Base-by-base conservation (phyloP, 495 filamentous ascomycete species). In the Penicillium manginii region DNA sequence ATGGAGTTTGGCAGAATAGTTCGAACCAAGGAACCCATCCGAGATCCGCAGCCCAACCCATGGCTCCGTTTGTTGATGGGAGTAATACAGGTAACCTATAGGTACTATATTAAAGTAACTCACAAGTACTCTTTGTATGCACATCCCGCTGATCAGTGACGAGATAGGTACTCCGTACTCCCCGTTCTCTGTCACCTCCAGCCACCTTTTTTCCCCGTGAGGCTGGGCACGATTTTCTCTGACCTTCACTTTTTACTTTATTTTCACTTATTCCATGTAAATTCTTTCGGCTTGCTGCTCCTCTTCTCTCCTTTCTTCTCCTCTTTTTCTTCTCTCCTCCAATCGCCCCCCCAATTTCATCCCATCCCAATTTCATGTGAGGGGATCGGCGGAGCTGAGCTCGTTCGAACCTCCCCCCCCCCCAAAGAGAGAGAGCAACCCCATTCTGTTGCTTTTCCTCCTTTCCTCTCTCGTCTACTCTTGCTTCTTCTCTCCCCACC, bases 371-470 rank as follows among this genome's bases (percentile, higher is more conserved):
- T 57, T 61, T 55, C 57, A 64, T 67, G 66, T 66, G 60, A 67
- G 64, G 40, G 55, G 68, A 69, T 64, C 62, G 54, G 62, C 69
- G 47, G 57, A 58, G 54, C 59, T 60, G 59, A 58, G 54, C 59
- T 60, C 46, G 40, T 57, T 51, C 53, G 33, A 54, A 47, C 56
- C 18, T 37, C 55, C 49, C 45, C 26, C n/a, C n/a, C n/a, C n/a
- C n/a, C n/a, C n/a, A n/a, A n/a, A n/a, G 26, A 8, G 51, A 47
- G 39, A 58, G 55, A 61, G 64, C 61, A 64, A 59, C 60, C 62
- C 47, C 40, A 50, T 59, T 56, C 55, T 58, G 42, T 59, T 67
- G 52, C 56, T 63, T 62, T 58, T 29, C 40, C 40, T 54, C 40
- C 37, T 57, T 47, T 45, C 56, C 18, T 45, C 39, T 40, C 40